Conservation (phyloP, 345 rosid genomes). For the Lepidium africanum region DNA sequence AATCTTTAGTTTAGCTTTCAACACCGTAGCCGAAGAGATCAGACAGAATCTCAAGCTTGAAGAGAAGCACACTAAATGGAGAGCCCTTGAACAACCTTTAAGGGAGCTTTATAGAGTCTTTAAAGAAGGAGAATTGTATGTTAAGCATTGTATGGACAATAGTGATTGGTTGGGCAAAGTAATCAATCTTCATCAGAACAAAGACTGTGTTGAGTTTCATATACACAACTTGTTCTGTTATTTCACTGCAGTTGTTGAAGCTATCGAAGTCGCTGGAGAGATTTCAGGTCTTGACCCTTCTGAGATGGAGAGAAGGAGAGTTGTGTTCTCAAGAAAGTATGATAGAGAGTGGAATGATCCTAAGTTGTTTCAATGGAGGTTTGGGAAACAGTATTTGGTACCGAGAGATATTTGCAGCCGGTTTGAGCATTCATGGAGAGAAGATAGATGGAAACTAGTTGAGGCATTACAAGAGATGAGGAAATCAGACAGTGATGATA, state of each 20-base stretch:
- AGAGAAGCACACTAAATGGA: conserved; percentile 81
- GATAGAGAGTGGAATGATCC: conserved; percentile 71
- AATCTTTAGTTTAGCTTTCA: conserved; percentile 58
- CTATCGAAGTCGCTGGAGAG: conserved; percentile 68
- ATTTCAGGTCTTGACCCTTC: conserved; percentile 76
- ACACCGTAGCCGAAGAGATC: conserved; percentile 57
- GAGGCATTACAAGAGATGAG: conserved; percentile 61
- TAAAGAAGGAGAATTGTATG: conserved; percentile 75
- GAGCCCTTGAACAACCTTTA: conserved; percentile 68
- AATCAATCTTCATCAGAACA: conserved; percentile 60
- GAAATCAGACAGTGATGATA: conserved; percentile 23
- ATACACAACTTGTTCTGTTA: conserved; percentile 62
- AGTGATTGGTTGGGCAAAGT: conserved; percentile 85
- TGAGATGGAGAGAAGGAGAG: conserved; percentile 69
- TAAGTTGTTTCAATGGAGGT: conserved; percentile 65
- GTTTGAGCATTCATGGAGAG: conserved; percentile 55
- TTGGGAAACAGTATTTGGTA: conserved; percentile 70
- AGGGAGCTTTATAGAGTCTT: conserved; percentile 65
- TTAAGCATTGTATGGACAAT: conserved; percentile 56
- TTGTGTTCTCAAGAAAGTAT: conserved; percentile 57
- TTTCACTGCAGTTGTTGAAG: conserved; percentile 68
- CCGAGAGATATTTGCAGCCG: conserved; percentile 39
- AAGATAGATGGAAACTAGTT: conserved; percentile 70
- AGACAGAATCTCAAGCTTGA: conserved; percentile 62
- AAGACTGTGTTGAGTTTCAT: conserved; percentile 73